Percentiles rank a stretch among this genome's conserved stretches.
Evolutionary conservation across 2,329 filamentous ascomycete genomes (phyloP).

Genomic region (Cadophora malorum): DNA sequence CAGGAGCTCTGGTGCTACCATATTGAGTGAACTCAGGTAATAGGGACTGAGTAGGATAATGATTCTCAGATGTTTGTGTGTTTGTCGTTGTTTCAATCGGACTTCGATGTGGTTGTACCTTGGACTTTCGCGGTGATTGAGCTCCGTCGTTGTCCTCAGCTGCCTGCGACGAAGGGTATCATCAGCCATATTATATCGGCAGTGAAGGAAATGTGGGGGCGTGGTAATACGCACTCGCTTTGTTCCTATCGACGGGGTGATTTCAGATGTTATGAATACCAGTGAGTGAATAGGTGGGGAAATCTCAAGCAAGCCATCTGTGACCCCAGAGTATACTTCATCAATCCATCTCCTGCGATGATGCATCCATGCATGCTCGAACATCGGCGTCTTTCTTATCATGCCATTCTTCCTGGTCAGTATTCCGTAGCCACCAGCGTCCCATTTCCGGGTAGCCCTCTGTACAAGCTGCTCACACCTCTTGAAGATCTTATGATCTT

Average conservation of each 20-base stretch:
- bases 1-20: neutral
- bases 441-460: conserved; percentile 10
- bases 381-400: neutral
- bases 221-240: neutral
- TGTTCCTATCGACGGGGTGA: neutral
- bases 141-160: neutral
- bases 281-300: neutral
- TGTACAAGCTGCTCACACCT: conserved; percentile 11
- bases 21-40: neutral
- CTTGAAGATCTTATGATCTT: conserved; percentile 13
- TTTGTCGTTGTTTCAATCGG: neutral
- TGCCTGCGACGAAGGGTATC: neutral
- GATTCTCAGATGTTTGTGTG: neutral
- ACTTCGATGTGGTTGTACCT: conserved; percentile 1
- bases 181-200: neutral
- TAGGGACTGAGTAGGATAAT: neutral
- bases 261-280: neutral
- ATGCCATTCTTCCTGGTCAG: neutral
- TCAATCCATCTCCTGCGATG: conserved; percentile 7
- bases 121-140: neutral
- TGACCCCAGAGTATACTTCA: conserved; percentile 1
- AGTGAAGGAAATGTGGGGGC: no score
- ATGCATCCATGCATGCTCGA: conserved; percentile 18
- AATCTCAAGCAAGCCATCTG: conserved; percentile 7
- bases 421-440: conserved; percentile 12